Percentiles rank a stretch among this genome's conserved stretches.
Evolutionary conservation across 1,284 basidiomycete species (phyloP).

Genomic region (Tranzscheliella williamsii): DNA sequence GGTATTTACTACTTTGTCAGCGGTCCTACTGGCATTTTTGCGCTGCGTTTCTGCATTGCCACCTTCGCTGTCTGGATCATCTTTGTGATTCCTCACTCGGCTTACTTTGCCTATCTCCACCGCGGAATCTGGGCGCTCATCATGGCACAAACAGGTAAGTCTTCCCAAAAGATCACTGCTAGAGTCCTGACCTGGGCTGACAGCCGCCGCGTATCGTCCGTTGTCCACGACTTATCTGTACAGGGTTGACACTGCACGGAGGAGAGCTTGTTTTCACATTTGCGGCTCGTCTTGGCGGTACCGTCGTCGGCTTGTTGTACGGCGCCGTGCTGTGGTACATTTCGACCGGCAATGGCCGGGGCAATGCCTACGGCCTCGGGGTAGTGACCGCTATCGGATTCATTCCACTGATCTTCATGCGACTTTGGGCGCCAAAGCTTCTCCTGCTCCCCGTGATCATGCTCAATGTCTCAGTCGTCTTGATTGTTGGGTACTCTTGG

Average conservation of each 20-base stretch:
- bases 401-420: constrained; percentile 66
- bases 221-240: too few species aligned
- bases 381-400: constrained; percentile 73
- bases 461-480: constrained; percentile 71
- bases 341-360: constrained; percentile 64
- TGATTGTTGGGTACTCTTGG: constrained; percentile 50
- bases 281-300: constrained; percentile 40
- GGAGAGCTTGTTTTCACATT: constrained; percentile 54
- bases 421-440: constrained; percentile 76
- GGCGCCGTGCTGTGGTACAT: constrained; percentile 73
- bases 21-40: constrained; percentile 68
- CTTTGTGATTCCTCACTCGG: constrained; percentile 39
- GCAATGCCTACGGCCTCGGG: constrained; percentile 73
- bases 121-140: constrained; percentile 55
- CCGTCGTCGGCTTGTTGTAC: constrained; percentile 64
- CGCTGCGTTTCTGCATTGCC: constrained; percentile 67
- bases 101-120: constrained; percentile 53
- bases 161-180: too few species aligned
- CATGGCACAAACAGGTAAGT: constrained; percentile 59
- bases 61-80: constrained; percentile 68
- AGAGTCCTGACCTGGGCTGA: too few species aligned
- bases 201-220: too few species aligned
- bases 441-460: constrained; percentile 73
- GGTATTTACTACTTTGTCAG: constrained; percentile 18
- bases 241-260: constrained; percentile 42